Evolutionary conservation across 176 grass and related monocot genomes (phyloP).

Genomic region (Pontederia crassipes): DNA sequence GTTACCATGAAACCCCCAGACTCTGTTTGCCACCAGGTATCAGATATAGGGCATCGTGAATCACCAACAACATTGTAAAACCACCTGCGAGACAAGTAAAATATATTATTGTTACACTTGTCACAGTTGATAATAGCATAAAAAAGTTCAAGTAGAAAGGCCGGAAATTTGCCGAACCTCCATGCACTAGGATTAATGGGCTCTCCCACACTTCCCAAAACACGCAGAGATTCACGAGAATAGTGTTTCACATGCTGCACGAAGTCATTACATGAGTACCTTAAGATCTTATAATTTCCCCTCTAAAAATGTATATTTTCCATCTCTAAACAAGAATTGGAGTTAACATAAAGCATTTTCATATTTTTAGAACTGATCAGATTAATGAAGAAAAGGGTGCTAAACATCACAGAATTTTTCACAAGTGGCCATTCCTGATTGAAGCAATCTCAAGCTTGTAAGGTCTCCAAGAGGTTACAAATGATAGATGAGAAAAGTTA

Average conservation of each 20-base stretch:
- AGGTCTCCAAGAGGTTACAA: too few relatives aligned
- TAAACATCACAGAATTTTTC: too few relatives aligned
- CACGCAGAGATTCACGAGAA: constrained; percentile 85
- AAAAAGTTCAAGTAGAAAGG: constrained; percentile 15
- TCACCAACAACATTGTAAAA: constrained; percentile 83
- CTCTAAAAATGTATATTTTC: too few relatives aligned
- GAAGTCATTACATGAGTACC: background rate
- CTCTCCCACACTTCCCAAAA: constrained; percentile 98
- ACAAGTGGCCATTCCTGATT: too few relatives aligned
- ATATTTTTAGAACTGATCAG: too few relatives aligned
- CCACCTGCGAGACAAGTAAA: constrained; percentile 50
- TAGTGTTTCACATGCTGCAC: constrained; percentile 76
- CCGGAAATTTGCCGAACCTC: constrained; percentile 38
- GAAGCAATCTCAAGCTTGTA: too few relatives aligned
- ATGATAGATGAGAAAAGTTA: too few relatives aligned
- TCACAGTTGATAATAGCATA: background rate
- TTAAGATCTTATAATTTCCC: too few relatives aligned
- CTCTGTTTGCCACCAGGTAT: constrained; percentile 99
- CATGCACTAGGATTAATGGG: constrained; percentile 96
- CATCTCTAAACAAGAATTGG: too few relatives aligned
- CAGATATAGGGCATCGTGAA: constrained; percentile 83
- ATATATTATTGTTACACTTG: constrained; percentile 15
- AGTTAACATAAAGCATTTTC: too few relatives aligned
- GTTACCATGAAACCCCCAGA: constrained; percentile 97
- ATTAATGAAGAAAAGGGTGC: too few relatives aligned